A percentile compares a stretch with the other conserved stretches of the same genome.
Evolutionary conservation across 1,139 yeast genomes (phyloP).

Genomic region (Hansenula sp.): DNA sequence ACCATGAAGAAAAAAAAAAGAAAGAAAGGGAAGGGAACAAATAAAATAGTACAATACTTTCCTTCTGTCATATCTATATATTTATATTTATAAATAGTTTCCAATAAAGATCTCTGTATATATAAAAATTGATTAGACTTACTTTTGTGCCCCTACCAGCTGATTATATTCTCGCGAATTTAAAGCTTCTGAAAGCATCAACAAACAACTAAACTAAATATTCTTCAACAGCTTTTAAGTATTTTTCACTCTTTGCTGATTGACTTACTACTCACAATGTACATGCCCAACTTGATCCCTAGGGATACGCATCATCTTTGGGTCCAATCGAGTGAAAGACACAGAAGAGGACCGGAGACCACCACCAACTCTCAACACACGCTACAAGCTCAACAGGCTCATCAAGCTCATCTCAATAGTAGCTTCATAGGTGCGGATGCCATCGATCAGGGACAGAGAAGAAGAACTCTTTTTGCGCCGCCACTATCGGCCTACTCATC

Average conservation of each 20-base stretch:
- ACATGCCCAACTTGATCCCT: conserved; percentile 41
- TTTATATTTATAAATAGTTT: not conserved
- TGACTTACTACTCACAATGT: too few species aligned
- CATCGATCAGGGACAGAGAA: conserved; percentile 7
- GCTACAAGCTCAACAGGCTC: conserved; percentile 1
- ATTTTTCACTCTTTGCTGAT: too few species aligned
- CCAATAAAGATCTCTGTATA: not conserved
- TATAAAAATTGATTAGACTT: too few species aligned
- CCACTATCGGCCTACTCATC: conserved; percentile 53
- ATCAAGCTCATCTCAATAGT: not conserved
- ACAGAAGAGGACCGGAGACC: not conserved
- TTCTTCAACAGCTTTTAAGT: not conserved
- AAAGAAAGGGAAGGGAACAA: not conserved
- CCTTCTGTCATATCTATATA: too few species aligned
- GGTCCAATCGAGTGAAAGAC: conserved; percentile 24
- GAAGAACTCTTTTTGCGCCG: conserved; percentile 38
- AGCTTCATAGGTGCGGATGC: not conserved
- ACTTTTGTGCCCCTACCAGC: too few species aligned
- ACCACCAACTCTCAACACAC: not conserved
- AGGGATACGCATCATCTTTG: conserved; percentile 42
- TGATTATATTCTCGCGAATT: too few species aligned
- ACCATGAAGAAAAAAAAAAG: not conserved
- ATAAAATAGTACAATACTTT: not conserved
- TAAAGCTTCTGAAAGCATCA: too few species aligned
- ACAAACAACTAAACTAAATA: too few species aligned